Evolutionary conservation across 768 basidiomycete species (phyloP).

Genomic region (Suillus spraguei): DNA sequence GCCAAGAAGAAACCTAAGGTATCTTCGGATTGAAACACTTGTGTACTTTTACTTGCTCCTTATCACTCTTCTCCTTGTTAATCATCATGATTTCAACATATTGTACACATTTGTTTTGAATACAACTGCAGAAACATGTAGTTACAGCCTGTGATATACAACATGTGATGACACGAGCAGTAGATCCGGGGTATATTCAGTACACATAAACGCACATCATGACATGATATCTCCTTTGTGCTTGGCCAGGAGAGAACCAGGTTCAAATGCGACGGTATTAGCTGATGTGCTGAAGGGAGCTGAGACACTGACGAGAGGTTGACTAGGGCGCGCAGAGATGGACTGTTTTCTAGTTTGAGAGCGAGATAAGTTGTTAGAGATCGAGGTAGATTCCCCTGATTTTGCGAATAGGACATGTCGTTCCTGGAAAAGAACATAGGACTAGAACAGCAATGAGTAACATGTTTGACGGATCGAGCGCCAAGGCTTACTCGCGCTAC

Average conservation of each 20-base stretch:
- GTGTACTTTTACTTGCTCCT: conserved; percentile 1
- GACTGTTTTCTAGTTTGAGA: conserved; percentile 40
- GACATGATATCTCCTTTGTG: conserved; percentile 36
- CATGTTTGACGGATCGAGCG: conserved; percentile 7
- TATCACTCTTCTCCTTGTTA: conserved; percentile 2
- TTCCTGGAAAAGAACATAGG: conserved; percentile 83
- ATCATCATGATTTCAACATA: not conserved
- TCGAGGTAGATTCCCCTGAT: conserved; percentile 24
- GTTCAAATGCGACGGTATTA: conserved; percentile 59
- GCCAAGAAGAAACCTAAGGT: conserved; percentile 80
- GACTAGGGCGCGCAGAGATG: conserved; percentile 39
- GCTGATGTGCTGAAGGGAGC: conserved; percentile 38
- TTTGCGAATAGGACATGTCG: conserved; percentile 56
- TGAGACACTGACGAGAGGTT: conserved; percentile 51
- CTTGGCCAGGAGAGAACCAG: conserved; percentile 73
- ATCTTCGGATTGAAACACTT: conserved; percentile 17
- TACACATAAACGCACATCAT: conserved; percentile 10
- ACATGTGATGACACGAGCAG: not conserved
- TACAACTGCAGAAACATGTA: not conserved
- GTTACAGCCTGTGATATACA: conserved; percentile 4
- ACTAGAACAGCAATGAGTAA: conserved; percentile 45
- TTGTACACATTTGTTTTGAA: conserved; percentile 4
- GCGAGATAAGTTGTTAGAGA: conserved; percentile 38
- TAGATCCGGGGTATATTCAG: conserved; percentile 5
- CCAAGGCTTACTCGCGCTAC: conserved; percentile 69